Evolutionary conservation across 768 basidiomycete species (phyloP).

Genomic region (Lactifluus volemus): DNA sequence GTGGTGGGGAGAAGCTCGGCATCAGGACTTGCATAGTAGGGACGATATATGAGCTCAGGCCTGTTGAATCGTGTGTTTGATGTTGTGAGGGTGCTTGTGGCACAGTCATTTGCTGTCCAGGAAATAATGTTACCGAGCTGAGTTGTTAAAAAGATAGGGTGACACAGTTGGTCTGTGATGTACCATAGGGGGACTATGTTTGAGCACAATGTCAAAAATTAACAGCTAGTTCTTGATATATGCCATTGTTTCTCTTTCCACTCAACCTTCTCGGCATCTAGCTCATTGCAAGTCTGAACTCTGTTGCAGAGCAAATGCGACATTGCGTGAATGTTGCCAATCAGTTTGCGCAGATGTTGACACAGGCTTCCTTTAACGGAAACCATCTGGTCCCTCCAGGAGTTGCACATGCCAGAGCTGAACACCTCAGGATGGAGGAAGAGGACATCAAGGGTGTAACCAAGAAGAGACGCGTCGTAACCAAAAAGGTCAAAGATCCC

Average conservation of each 20-base stretch:
- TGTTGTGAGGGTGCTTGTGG: not conserved
- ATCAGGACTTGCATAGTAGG: not conserved
- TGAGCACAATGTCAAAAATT: conserved; percentile 22
- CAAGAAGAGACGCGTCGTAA: conserved; percentile 43
- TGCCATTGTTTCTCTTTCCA: not conserved
- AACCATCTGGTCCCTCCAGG: not conserved
- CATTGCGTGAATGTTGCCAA: conserved; percentile 55
- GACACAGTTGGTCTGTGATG: not conserved
- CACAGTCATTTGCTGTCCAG: not conserved
- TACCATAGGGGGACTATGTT: not conserved
- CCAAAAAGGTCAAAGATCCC: conserved; percentile 74
- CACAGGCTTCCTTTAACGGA: conserved; percentile 28
- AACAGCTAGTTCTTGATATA: conserved; percentile 19
- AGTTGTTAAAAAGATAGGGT: not conserved
- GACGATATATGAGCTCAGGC: not conserved
- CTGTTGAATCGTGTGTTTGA: not conserved
- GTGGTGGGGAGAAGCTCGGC: not conserved
- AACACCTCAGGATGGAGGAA: conserved; percentile 38
- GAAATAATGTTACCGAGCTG: not conserved
- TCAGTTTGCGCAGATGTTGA: conserved; percentile 43
- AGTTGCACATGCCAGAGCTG: conserved; percentile 25
- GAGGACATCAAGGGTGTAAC: conserved; percentile 24
- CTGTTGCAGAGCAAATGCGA: conserved; percentile 56
- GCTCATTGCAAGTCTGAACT: conserved; percentile 47
- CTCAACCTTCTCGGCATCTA: conserved; percentile 24